Evolutionary conservation across 768 basidiomycete genomes (phyloP), one percentile per base, ranked within the genome.

Genomic region (Cytidiella melzeri): DNA sequence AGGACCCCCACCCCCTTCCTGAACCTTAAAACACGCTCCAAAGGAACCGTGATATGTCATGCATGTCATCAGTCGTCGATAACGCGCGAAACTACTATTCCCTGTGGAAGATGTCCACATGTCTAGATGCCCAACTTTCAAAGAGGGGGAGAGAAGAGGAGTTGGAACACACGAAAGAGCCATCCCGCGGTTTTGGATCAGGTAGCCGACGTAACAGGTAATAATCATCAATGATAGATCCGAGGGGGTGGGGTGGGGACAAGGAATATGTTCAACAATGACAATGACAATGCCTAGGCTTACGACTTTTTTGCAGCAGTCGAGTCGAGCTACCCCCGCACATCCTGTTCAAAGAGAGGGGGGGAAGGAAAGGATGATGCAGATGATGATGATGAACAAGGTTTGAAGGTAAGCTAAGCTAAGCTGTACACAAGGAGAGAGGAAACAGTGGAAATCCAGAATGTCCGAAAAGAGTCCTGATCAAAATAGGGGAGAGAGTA

Each of bases 191-290:
- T 37, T 27, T 20, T 45, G 25, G 44, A 40, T 40, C 45, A 39
- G 37, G 25, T 25, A 38, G 36, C 39, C 28, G 26, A 15, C 11
- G 28, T n/a, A n/a, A n/a, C n/a, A n/a, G n/a, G n/a, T n/a, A n/a
- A n/a, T n/a, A n/a, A n/a, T n/a, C n/a, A 21, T 40, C 26, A 24
- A 27, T 52, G 51, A 45, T 45, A 52, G 51, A 52, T 52, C 51
- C 51, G 51, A 25, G 18, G 34, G 30, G 13, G 25, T 41, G 25
- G 23, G 37, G 41, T 28, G 24, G 13, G 37, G 27, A 38, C 30
- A 26, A 10, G 25, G 38, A 19, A 51, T 51, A n/a, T n/a, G n/a
- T n/a, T n/a, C n/a, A n/a, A n/a, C n/a, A n/a, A n/a, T n/a, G n/a
- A n/a, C n/a, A n/a, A n/a, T n/a, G n/a, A n/a, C n/a, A n/a, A n/a